Evolutionary conservation across 148 eudicot species (phyloP).

Genomic region (Arbutus unedo): DNA sequence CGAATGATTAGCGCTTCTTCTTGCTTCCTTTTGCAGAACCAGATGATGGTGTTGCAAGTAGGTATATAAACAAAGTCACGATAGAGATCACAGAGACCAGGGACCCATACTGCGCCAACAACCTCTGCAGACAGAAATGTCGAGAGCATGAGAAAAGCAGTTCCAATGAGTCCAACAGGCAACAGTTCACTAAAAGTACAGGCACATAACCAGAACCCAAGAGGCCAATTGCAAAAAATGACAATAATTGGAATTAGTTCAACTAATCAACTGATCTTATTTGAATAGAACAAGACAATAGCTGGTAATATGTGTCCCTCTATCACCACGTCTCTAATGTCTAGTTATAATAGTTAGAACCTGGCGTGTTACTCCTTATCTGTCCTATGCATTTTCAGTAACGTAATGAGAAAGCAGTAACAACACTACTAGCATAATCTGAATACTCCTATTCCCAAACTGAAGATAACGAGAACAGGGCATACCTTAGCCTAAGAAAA

Average conservation of each 20-base stretch:
- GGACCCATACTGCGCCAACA: conserved; percentile 87
- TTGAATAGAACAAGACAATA: too few species aligned
- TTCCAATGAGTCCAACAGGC: background rate
- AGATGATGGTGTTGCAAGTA: conserved; percentile 69
- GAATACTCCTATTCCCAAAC: background rate
- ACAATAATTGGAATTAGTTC: background rate
- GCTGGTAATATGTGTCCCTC: too few species aligned
- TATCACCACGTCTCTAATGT: background rate
- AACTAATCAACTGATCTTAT: background rate
- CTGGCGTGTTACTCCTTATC: background rate
- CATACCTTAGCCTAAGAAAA: conserved; percentile 68
- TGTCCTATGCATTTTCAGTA: background rate
- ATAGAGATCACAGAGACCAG: conserved; percentile 59
- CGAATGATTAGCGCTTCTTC: conserved; percentile 57
- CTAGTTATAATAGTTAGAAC: background rate
- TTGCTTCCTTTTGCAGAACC: conserved; percentile 76
- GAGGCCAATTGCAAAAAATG: background rate
- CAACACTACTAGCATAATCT: background rate
- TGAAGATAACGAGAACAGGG: background rate
- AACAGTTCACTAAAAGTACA: background rate
- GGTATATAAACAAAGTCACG: conserved; percentile 63
- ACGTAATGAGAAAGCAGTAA: background rate
- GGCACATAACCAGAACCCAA: background rate
- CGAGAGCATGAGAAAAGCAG: background rate
- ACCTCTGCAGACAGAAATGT: conserved; percentile 49